Conservation (phyloP, 352 stramenopile species). For the Phytophthora europaea region DNA sequence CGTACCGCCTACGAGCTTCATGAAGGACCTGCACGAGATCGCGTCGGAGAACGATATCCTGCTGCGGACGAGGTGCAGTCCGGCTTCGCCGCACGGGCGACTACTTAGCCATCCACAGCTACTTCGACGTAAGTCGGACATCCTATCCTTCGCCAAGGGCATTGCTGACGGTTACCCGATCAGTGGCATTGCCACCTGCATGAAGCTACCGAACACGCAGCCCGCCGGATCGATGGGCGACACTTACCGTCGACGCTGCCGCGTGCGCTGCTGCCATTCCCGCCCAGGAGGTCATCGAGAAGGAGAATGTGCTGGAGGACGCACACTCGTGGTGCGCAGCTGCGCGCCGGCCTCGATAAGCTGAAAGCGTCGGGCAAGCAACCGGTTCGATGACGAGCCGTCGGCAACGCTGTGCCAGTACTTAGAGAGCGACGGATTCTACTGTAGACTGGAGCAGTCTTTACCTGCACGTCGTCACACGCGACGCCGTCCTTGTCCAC, state of each 20-base stretch:
- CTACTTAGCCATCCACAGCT: slow-evolving; percentile 89
- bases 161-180: slow-evolving; percentile 94
- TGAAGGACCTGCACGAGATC: slow-evolving; percentile 92
- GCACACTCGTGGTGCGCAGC: slow-evolving; percentile 77
- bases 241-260: slow-evolving; percentile 94
- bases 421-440: too few relatives aligned
- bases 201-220: slow-evolving; percentile 88
- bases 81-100: slow-evolving; percentile 89
- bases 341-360: slow-evolving; percentile 77
- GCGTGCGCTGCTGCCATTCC: slow-evolving; percentile 93
- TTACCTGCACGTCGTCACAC: too few relatives aligned
- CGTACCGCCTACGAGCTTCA: slow-evolving; percentile 92
- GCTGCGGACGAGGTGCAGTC: slow-evolving; percentile 94
- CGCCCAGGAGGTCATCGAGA: slow-evolving; percentile 87
- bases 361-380: slow-evolving; percentile 83
- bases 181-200: slow-evolving; percentile 89
- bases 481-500: slow-evolving; percentile 23
- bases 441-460: too few relatives aligned
- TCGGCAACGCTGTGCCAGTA: neutral
- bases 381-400: slow-evolving; percentile 46
- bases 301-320: slow-evolving; percentile 93
- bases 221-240: slow-evolving; percentile 92
- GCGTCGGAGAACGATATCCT: slow-evolving; percentile 94
- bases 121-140: slow-evolving; percentile 92
- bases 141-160: slow-evolving; percentile 95